Evolutionary conservation across 306 rosid species (phyloP).

Genomic region (Begonia peltatifolia): DNA sequence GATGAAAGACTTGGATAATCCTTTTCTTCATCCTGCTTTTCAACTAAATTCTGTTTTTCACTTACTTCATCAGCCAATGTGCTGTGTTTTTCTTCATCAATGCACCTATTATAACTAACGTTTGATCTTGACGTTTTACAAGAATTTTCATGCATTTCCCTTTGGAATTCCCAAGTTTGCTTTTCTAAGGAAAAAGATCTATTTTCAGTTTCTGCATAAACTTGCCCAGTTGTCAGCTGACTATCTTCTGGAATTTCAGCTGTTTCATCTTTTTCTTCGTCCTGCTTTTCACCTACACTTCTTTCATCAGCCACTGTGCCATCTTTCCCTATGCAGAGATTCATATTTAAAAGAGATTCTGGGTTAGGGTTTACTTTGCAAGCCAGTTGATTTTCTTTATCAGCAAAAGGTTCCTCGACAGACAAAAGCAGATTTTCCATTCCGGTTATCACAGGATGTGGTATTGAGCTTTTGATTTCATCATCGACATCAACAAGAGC

Average conservation of each 20-base stretch:
- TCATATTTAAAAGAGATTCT: neutral
- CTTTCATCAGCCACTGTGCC: neutral
- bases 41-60: too few relatives aligned
- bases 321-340: neutral
- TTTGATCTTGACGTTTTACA: too few relatives aligned
- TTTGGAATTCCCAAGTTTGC: neutral
- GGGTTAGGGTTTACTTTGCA: neutral
- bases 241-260: neutral
- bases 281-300: neutral
- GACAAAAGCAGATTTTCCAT: conserved; percentile 11
- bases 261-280: neutral
- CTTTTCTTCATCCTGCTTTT: conserved; percentile 5
- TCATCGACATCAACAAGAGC: conserved; percentile 8
- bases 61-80: neutral
- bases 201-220: neutral
- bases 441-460: conserved; percentile 10
- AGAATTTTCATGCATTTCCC: conserved; percentile 9
- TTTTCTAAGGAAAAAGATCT: neutral
- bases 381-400: conserved; percentile 9
- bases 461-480: conserved; percentile 1
- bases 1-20: conserved; percentile 12
- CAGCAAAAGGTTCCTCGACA: conserved; percentile 9
- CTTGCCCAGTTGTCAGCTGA: neutral
- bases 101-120: conserved; percentile 3
- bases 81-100: conserved; percentile 7